Evolutionary conservation across 441 rosid species (phyloP), one percentile per base, ranked within the genome.

Genomic region (Macaranga tanarius): DNA sequence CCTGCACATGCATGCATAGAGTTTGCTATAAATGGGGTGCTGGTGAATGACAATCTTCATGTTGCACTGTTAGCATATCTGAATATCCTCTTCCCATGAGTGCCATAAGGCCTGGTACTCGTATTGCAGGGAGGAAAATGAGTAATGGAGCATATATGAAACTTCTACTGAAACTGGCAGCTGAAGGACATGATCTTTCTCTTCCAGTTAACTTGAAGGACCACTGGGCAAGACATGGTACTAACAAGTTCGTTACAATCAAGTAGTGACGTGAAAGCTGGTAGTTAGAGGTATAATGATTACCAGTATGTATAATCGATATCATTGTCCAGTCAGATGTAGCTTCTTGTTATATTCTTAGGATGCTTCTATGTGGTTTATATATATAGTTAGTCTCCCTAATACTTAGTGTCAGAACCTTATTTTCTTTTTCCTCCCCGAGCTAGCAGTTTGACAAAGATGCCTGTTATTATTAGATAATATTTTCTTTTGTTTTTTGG

Each of bases 101-200:
- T 62, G 25, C 86, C 62, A 82, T 81, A 22, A 86, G 84, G 74
- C 92, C 82, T 0, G 80, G 85, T 69, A 66, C 78, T 76, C 87
- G 92, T 42, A 23, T 87, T 62, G 88, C 90, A 67, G 92, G 90
- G 55, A 86, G 91, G 76, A 87, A 89, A 86, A 91, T 89, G 93
- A 89, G 92, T 81, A 82, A 74, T 48, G 88, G 92, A 42, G 93
- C 90, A 25, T 91, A 85, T 79, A 45, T 67, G 47, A 91, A 91
- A 73, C 86, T 87, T 40, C 79, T 89, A 19, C 67, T 77, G 23
- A 79, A 84, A 75, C 88, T 91, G 75, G 86, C 79, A 38, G 82
- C 81, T 31, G 91, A 86, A 82, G 91, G 88, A 48, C 61, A 83
- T 67, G 79, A 87, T 75, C 86, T 91, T 45, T 79, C 91, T 55